Percentiles rank a stretch among this genome's conserved stretches.
These are phyloP conservation scores for Mycena floridula DNA, from an alignment of 768 basidiomycete species.

Conservation along the genomic window DNA sequence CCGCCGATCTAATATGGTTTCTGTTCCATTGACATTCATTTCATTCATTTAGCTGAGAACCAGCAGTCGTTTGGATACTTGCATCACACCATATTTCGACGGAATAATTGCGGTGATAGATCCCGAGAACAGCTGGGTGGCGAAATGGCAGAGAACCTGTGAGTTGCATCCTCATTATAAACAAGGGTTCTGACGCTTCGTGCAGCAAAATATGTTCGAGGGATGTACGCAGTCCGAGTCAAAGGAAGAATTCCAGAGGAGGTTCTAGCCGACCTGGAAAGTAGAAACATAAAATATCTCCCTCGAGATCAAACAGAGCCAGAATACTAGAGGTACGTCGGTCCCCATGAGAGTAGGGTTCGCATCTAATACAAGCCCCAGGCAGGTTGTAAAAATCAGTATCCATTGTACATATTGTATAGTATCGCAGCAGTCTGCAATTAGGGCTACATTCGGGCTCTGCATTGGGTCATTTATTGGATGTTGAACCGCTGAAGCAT, in stretches of 20 bases:
- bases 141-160: conserved; percentile 94
- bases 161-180: conserved; percentile 20
- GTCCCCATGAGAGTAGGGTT: no score
- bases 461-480: background rate
- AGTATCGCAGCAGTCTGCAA: no score
- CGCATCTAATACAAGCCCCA: no score
- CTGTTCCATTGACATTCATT: background rate
- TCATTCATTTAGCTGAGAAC: conserved; percentile 67
- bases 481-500: background rate
- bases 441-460: no score
- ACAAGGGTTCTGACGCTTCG: conserved; percentile 1
- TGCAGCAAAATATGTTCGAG: conserved; percentile 82
- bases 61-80: conserved; percentile 73
- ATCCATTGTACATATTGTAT: no score
- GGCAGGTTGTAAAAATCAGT: no score
- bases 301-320: conserved; percentile 76
- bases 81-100: conserved; percentile 91
- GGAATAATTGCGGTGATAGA: conserved; percentile 85
- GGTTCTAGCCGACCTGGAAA: conserved; percentile 74
- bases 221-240: conserved; percentile 91
- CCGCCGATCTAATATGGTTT: background rate
- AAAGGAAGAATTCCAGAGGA: conserved; percentile 83
- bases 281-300: conserved; percentile 76
- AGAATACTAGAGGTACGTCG: conserved; percentile 36
- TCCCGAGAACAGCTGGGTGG: conserved; percentile 90